These are phyloP conservation scores for Corylus americana DNA, from an alignment of 306 rosid genomes.

Conservation along the genomic window DNA sequence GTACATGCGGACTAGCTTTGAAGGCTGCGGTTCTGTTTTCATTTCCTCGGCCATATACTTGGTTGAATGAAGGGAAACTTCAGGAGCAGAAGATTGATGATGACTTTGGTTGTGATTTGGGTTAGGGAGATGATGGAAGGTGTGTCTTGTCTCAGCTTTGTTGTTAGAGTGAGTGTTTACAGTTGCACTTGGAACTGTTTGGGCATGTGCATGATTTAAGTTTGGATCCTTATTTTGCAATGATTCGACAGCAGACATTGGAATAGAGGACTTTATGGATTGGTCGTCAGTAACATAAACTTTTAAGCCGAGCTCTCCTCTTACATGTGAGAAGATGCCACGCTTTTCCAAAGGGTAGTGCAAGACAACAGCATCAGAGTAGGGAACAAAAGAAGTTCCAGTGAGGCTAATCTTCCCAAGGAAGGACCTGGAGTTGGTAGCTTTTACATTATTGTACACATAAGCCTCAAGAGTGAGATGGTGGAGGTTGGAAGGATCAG, in stretches of 20 bases:
- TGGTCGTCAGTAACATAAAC: slow-evolving; percentile 61
- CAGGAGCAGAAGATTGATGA: slow-evolving; percentile 34
- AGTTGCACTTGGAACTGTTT: slow-evolving; percentile 17
- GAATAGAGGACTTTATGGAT: slow-evolving; percentile 56
- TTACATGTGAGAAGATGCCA: slow-evolving; percentile 66
- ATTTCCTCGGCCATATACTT: slow-evolving; percentile 60
- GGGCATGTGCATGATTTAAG: slow-evolving; percentile 30
- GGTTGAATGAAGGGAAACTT: slow-evolving; percentile 38
- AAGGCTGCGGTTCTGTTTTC: slow-evolving; percentile 51
- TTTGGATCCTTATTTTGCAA: slow-evolving; percentile 24
- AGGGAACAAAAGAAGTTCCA: slow-evolving; percentile 79
- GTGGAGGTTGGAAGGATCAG: slow-evolving; percentile 75
- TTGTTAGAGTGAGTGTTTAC: slow-evolving; percentile 25
- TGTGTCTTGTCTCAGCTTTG: slow-evolving; percentile 49
- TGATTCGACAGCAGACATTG: slow-evolving; percentile 42
- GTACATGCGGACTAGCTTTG: slow-evolving; percentile 59
- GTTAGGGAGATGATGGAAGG: slow-evolving; percentile 73
- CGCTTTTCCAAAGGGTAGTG: slow-evolving; percentile 83
- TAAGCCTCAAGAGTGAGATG: slow-evolving; percentile 67
- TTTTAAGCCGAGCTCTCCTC: slow-evolving; percentile 84
- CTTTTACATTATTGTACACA: slow-evolving; percentile 53
- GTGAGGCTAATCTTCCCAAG: slow-evolving; percentile 71
- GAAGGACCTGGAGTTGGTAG: slow-evolving; percentile 56
- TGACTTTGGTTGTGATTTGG: slow-evolving; percentile 39
- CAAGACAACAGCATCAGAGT: slow-evolving; percentile 77